Evolutionary conservation across 192 early-diverging fungal species (phyloP).

Genomic region (Coemansia sp.): DNA sequence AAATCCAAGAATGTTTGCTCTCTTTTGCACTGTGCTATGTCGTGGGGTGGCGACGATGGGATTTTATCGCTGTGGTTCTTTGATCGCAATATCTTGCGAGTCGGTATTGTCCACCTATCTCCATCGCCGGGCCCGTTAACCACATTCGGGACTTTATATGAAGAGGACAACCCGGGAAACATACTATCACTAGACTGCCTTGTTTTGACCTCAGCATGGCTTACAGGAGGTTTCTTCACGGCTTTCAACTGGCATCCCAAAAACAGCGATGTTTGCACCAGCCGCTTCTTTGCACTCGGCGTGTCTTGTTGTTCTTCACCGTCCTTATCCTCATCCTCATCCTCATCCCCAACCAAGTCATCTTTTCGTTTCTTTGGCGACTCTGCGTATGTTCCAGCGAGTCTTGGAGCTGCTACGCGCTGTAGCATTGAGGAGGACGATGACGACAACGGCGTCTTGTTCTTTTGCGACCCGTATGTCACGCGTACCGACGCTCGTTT

Average conservation of each 20-base stretch:
- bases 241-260: slow-evolving; percentile 1
- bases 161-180: neutral
- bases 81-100: neutral
- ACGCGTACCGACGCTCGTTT: slow-evolving; percentile 4
- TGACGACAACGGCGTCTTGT: neutral
- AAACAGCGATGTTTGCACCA: slow-evolving; percentile 31
- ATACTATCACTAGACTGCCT: neutral
- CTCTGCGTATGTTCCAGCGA: neutral
- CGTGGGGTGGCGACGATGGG: neutral
- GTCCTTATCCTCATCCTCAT: neutral
- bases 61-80: neutral
- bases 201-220: neutral
- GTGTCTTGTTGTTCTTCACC: neutral
- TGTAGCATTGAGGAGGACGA: neutral
- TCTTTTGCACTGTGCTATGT: neutral
- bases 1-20: slow-evolving; percentile 55
- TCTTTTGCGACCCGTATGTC: slow-evolving; percentile 13
- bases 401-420: neutral
- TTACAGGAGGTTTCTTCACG: neutral
- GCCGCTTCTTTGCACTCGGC: slow-evolving; percentile 15
- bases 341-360: neutral
- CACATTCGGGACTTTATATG: neutral
- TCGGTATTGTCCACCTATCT: neutral
- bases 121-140: neutral
- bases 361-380: neutral